Evolutionary conservation across 2,329 filamentous ascomycete species (phyloP).

Genomic region (Tolypocladium cylindrosporum): DNA sequence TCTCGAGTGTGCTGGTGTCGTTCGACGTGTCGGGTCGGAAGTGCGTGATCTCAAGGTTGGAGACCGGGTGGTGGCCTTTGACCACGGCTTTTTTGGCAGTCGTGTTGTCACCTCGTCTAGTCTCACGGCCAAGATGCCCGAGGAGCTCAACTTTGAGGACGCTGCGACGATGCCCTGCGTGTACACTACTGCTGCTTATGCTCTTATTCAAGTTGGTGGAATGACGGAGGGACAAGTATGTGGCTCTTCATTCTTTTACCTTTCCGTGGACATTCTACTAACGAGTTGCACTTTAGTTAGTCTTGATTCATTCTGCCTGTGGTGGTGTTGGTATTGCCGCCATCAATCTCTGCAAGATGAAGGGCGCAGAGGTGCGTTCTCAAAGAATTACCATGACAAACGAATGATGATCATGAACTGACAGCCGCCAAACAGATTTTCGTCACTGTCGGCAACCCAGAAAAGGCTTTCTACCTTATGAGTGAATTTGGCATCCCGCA

Average conservation of each 20-base stretch:
- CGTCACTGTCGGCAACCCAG: slow-evolving; percentile 16
- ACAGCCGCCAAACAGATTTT: slow-evolving; percentile 1
- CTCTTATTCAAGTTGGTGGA: slow-evolving; percentile 3
- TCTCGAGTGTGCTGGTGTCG: slow-evolving; percentile 16
- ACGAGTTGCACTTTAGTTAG: slow-evolving; percentile 4
- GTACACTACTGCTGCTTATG: slow-evolving; percentile 19
- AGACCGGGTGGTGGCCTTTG: slow-evolving; percentile 16
- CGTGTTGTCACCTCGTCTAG: slow-evolving; percentile 11
- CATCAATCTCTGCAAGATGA: slow-evolving; percentile 12
- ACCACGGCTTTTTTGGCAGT: slow-evolving; percentile 13
- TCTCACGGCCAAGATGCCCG: slow-evolving; percentile 19
- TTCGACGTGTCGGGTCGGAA: slow-evolving; percentile 14
- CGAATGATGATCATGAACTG: neutral
- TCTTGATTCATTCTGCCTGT: slow-evolving; percentile 20
- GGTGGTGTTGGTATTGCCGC: slow-evolving; percentile 21
- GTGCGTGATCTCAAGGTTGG: slow-evolving; percentile 17
- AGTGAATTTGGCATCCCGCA: slow-evolving; percentile 10
- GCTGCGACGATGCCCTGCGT: slow-evolving; percentile 23
- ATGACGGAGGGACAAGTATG: slow-evolving; percentile 5
- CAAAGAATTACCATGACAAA: neutral
- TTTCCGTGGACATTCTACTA: neutral
- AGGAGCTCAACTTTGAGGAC: slow-evolving; percentile 19
- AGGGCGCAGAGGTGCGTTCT: slow-evolving; percentile 10
- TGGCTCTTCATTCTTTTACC: neutral
- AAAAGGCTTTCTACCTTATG: slow-evolving; percentile 17